A percentile compares a stretch with the other conserved stretches of the same genome.
These are phyloP conservation scores for Xylaria venustula DNA, from an alignment of 495 filamentous ascomycete genomes.

Conservation along the genomic window DNA sequence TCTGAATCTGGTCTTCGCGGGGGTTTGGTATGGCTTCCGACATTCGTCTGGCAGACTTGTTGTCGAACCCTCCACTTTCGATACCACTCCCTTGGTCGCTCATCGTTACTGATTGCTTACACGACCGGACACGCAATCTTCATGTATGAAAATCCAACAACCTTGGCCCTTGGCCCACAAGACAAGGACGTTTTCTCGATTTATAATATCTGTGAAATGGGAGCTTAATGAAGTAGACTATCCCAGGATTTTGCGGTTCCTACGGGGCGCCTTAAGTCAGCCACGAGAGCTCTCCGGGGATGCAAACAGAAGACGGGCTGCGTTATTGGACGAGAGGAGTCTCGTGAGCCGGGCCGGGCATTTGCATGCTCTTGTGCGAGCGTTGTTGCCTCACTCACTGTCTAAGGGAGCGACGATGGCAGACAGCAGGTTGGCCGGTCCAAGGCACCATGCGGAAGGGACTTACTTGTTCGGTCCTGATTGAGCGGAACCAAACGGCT, in stretches of 20 bases:
- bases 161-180: neutral
- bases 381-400: constrained; percentile 11
- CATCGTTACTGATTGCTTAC: constrained; percentile 30
- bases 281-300: neutral
- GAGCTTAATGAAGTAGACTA: neutral
- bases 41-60: constrained; percentile 40
- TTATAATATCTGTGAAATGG: neutral
- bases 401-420: constrained; percentile 12
- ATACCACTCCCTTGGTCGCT: constrained; percentile 45
- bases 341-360: constrained; percentile 40
- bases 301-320: constrained; percentile 25
- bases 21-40: constrained; percentile 28
- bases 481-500: constrained; percentile 29
- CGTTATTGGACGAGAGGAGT: constrained; percentile 39
- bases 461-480: constrained; percentile 33
- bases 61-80: constrained; percentile 38
- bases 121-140: neutral
- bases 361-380: constrained; percentile 17
- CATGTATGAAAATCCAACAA: neutral
- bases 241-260: neutral
- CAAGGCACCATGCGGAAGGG: constrained; percentile 13
- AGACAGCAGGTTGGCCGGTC: constrained; percentile 4
- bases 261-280: constrained; percentile 8
- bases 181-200: neutral
- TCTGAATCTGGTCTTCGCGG: constrained; percentile 32